phyloP scores from a whole-genome alignment of 345 rosid species.

The Hibiscus syriacus region DNA sequence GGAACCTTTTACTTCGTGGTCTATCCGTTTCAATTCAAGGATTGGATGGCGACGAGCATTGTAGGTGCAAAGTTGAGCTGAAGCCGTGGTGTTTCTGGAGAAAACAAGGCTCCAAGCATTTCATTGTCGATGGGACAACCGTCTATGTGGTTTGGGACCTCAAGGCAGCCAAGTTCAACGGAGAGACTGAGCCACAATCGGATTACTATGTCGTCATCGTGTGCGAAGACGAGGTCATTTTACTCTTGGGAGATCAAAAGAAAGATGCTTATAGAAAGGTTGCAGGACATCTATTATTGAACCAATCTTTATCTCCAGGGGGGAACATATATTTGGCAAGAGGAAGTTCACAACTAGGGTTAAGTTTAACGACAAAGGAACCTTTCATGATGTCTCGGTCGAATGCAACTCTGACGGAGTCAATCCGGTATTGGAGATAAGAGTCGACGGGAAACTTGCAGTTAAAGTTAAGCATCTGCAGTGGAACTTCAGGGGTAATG shows the following conservation, averaged over 20 bases:
- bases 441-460: constrained; percentile 34
- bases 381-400: constrained; percentile 32
- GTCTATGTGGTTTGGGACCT: constrained; percentile 53
- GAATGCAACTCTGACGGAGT: constrained; percentile 22
- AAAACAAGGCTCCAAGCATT: constrained; percentile 50
- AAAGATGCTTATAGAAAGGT: constrained; percentile 34
- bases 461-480: constrained; percentile 44
- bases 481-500: constrained; percentile 57
- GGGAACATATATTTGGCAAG: constrained; percentile 48
- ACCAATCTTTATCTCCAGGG: constrained; percentile 39
- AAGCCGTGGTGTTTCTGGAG: constrained; percentile 63
- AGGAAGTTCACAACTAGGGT: constrained; percentile 37
- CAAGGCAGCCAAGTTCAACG: constrained; percentile 39
- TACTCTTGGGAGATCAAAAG: constrained; percentile 40
- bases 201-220: constrained; percentile 48
- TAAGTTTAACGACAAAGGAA: constrained; percentile 31
- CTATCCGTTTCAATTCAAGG: constrained; percentile 41
- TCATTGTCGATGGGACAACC: constrained; percentile 25
- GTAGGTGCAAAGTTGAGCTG: constrained; percentile 36
- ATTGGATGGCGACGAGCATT: constrained; percentile 15
- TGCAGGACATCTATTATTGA: constrained; percentile 55
- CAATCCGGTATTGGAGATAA: constrained; percentile 38
- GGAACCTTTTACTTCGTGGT: constrained; percentile 39
- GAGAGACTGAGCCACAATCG: constrained; percentile 44
- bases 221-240: constrained; percentile 47